These are phyloP conservation scores for Sechiopsis laciniata DNA, from an alignment of 306 rosid species.

Conservation along the genomic window DNA sequence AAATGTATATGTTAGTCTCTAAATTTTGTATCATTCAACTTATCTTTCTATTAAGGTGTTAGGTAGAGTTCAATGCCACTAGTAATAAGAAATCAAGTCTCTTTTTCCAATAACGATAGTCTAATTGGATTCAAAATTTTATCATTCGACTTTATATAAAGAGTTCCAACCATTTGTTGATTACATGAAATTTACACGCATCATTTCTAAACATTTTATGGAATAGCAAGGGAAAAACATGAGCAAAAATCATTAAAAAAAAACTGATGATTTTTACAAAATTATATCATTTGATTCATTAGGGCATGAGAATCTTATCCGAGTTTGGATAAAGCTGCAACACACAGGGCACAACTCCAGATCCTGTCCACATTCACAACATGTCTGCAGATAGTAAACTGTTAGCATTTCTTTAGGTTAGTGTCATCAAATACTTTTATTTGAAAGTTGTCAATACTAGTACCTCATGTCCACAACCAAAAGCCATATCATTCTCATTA, in stretches of 20 bases:
- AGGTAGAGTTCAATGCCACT: not conserved
- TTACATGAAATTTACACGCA: not conserved
- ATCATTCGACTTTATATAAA: not conserved
- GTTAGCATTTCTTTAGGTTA: not conserved
- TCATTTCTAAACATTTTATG: not conserved
- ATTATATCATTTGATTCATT: not conserved
- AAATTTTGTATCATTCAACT: too few species aligned
- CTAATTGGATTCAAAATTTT: not conserved
- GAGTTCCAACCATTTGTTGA: not conserved
- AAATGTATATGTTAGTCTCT: too few species aligned
- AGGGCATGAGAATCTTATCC: constrained; percentile 35
- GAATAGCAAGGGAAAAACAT: not conserved
- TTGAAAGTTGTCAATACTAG: not conserved
- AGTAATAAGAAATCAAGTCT: not conserved
- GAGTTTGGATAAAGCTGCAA: constrained; percentile 54
- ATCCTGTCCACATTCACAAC: constrained; percentile 78
- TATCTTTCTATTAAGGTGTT: constrained; percentile 25
- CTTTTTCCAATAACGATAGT: not conserved
- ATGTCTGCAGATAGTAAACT: constrained; percentile 50
- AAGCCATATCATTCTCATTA: constrained; percentile 72
- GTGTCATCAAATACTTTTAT: not conserved
- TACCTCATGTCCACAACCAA: constrained; percentile 98
- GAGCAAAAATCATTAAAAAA: not conserved
- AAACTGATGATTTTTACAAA: not conserved
- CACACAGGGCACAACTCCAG: constrained; percentile 81